These are phyloP conservation scores for Metschnikowia henanensis DNA, from an alignment of 805 yeast genomes.

Conservation along the genomic window DNA sequence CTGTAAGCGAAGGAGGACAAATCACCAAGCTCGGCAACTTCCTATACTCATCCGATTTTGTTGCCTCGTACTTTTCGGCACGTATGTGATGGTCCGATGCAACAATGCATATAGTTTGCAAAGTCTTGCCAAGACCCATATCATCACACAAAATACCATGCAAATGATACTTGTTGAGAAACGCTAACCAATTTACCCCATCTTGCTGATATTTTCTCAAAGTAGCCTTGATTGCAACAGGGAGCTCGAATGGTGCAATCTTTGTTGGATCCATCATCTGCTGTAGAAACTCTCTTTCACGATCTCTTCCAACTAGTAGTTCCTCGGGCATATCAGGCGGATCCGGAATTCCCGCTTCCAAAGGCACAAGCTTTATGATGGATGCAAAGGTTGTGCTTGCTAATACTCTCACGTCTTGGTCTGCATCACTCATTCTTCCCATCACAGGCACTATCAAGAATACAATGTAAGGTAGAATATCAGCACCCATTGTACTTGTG, in stretches of 20 bases:
- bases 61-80: conserved; percentile 61
- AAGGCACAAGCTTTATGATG: conserved; percentile 90
- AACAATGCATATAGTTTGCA: conserved; percentile 95
- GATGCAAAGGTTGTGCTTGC: conserved; percentile 98
- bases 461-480: conserved; percentile 90
- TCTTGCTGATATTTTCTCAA: conserved; percentile 95
- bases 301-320: conserved; percentile 82
- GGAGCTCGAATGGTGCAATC: conserved; percentile 82
- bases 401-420: conserved; percentile 79
- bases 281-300: conserved; percentile 89
- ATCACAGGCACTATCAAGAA: conserved; percentile 94
- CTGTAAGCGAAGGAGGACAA: conserved; percentile 97
- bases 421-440: conserved; percentile 97
- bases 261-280: conserved; percentile 98
- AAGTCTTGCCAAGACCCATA: conserved; percentile 98
- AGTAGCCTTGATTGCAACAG: conserved; percentile 90
- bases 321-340: conserved; percentile 89
- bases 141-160: conserved; percentile 99
- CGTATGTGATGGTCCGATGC: conserved; percentile 93
- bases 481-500: conserved; percentile 81
- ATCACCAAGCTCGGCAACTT: conserved; percentile 82
- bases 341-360: conserved; percentile 96
- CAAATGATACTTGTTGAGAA: conserved; percentile 87
- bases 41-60: conserved; percentile 64
- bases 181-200: conserved; percentile 98